phyloP scores from a whole-genome alignment of 805 yeast genomes.

The Saccharomycopsis microspora region DNA sequence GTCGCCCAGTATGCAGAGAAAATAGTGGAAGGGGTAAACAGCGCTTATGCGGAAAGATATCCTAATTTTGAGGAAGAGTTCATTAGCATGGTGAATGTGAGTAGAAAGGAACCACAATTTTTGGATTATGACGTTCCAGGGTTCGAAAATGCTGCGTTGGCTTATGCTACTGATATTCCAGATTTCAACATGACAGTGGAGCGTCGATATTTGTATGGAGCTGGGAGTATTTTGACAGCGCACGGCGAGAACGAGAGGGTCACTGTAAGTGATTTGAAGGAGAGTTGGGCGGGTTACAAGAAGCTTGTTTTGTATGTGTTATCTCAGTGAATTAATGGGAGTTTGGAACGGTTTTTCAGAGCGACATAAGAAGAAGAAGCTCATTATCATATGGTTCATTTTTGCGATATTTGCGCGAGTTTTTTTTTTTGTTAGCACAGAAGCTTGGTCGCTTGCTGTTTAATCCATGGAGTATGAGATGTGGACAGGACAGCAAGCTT shows the following conservation, averaged over 20 bases:
- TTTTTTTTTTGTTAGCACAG: too few species aligned
- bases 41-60: background rate
- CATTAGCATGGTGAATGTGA: background rate
- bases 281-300: slow-evolving; percentile 33
- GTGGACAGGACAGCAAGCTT: too few species aligned
- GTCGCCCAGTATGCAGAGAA: background rate
- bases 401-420: too few species aligned
- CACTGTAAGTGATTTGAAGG: slow-evolving; percentile 26
- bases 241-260: slow-evolving; percentile 38
- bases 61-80: background rate
- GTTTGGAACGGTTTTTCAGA: too few species aligned
- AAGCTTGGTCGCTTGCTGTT: too few species aligned
- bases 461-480: too few species aligned
- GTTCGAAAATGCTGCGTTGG: slow-evolving; percentile 38
- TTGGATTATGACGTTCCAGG: slow-evolving; percentile 56
- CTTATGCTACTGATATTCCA: slow-evolving; percentile 24
- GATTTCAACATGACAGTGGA: slow-evolving; percentile 5
- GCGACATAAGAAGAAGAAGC: too few species aligned
- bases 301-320: slow-evolving; percentile 20
- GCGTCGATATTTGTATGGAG: slow-evolving; percentile 36
- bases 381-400: too few species aligned
- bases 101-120: slow-evolving; percentile 26
- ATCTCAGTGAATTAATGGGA: too few species aligned
- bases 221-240: slow-evolving; percentile 41
- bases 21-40: background rate